A percentile compares a stretch with the other conserved stretches of the same genome.
These are phyloP conservation scores for Bipolaris victoriae DNA, from an alignment of 2,329 filamentous ascomycete genomes.

Conservation along the genomic window DNA sequence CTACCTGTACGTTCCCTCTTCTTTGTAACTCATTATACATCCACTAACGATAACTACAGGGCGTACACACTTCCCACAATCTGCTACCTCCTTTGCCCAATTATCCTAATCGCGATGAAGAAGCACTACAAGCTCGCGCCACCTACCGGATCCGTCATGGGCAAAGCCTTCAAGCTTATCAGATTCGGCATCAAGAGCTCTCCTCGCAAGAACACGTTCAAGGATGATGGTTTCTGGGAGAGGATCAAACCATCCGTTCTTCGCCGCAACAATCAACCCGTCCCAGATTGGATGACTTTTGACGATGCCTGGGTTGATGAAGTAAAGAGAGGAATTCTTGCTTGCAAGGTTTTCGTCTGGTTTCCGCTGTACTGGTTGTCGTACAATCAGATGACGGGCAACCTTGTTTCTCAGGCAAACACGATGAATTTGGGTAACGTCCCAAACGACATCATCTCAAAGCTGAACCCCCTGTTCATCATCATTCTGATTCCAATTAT, in stretches of 20 bases:
- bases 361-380: slow-evolving; percentile 57
- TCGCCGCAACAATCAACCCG: slow-evolving; percentile 49
- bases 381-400: slow-evolving; percentile 66
- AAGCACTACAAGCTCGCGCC: slow-evolving; percentile 69
- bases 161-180: slow-evolving; percentile 69
- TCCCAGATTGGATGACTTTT: slow-evolving; percentile 76
- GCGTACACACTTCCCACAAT: slow-evolving; percentile 70
- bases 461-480: slow-evolving; percentile 77
- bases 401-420: slow-evolving; percentile 71
- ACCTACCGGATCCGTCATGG: slow-evolving; percentile 73
- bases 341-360: slow-evolving; percentile 59
- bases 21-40: no score
- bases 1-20: slow-evolving; percentile 59
- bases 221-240: slow-evolving; percentile 62
- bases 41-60: no score
- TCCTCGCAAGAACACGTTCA: slow-evolving; percentile 30
- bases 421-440: slow-evolving; percentile 72
- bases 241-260: slow-evolving; percentile 63
- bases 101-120: slow-evolving; percentile 66
- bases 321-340: slow-evolving; percentile 65
- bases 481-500: slow-evolving; percentile 69
- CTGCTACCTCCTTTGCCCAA: slow-evolving; percentile 64
- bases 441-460: slow-evolving; percentile 79
- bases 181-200: slow-evolving; percentile 50
- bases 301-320: slow-evolving; percentile 82